Evolutionary conservation across 202 grass and related monocot species (phyloP).

Genomic region (Hordeum pubiflorum): DNA sequence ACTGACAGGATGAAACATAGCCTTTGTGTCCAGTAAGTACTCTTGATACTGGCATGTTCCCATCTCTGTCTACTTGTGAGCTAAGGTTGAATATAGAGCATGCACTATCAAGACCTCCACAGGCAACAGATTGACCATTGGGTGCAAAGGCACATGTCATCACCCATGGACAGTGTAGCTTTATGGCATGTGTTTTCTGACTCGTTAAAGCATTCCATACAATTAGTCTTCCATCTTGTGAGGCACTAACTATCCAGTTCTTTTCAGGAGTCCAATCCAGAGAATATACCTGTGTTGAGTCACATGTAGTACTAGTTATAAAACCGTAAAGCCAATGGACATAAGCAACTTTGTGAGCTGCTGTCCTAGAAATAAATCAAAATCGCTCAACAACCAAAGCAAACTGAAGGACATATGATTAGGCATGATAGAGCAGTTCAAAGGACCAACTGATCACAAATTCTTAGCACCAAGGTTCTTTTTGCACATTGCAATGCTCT

Average conservation of each 20-base stretch:
- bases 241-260: constrained; percentile 96
- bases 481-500: neutral
- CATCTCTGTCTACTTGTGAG: constrained; percentile 85
- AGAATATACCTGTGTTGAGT: constrained; percentile 77
- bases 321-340: neutral
- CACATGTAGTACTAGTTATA: constrained; percentile 23
- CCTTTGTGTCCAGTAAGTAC: constrained; percentile 94
- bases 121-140: constrained; percentile 89
- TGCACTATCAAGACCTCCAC: constrained; percentile 96
- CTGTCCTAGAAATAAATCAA: neutral
- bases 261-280: constrained; percentile 96
- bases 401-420: neutral
- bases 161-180: constrained; percentile 89
- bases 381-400: neutral
- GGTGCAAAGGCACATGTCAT: constrained; percentile 95
- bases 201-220: constrained; percentile 99
- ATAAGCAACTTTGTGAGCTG: neutral
- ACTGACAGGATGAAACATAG: constrained; percentile 92
- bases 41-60: constrained; percentile 73
- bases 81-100: constrained; percentile 98
- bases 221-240: constrained; percentile 88
- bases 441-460: neutral
- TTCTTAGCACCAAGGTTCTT: neutral
- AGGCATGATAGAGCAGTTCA: neutral
- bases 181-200: constrained; percentile 99